Conservation (phyloP, 331 rosid species). For the Arachis monticola region DNA sequence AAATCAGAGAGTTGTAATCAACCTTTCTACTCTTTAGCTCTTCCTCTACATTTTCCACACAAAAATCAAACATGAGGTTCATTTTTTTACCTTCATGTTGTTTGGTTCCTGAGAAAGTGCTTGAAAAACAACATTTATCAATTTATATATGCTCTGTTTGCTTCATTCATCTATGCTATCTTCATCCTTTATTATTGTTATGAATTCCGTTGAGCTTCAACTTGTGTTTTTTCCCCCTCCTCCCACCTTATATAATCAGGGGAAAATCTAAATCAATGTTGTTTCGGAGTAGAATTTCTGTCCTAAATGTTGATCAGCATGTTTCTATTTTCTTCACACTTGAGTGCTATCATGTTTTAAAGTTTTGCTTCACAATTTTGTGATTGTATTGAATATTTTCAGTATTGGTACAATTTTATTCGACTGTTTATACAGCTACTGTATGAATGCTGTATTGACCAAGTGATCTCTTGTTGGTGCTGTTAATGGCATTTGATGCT, state of each 20-base stretch:
- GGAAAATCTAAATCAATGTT: not conserved
- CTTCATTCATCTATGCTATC: not conserved
- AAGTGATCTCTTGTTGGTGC: not conserved
- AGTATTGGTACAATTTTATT: not conserved
- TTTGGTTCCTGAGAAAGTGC: slow-evolving; percentile 1
- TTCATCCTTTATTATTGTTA: not conserved
- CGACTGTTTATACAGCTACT: not conserved
- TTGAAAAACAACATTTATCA: not conserved
- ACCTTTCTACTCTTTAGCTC: not conserved
- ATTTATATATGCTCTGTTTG: not conserved
- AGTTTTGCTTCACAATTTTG: slow-evolving; percentile 10
- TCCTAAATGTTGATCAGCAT: not conserved
- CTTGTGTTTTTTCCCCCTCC: not conserved
- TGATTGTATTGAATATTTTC: slow-evolving; percentile 17
- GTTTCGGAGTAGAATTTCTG: not conserved
- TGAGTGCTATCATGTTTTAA: not conserved
- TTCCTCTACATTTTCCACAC: not conserved
- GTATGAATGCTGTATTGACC: not conserved
- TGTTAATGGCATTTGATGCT: not conserved
- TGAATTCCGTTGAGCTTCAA: no score
- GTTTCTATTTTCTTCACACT: not conserved
- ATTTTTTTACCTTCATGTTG: not conserved
- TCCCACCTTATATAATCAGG: not conserved
- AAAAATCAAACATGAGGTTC: slow-evolving; percentile 38
- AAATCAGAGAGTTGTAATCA: no score